Base-by-base conservation (phyloP, 2,329 filamentous ascomycete genomes). In the Diaporthe sp. region DNA sequence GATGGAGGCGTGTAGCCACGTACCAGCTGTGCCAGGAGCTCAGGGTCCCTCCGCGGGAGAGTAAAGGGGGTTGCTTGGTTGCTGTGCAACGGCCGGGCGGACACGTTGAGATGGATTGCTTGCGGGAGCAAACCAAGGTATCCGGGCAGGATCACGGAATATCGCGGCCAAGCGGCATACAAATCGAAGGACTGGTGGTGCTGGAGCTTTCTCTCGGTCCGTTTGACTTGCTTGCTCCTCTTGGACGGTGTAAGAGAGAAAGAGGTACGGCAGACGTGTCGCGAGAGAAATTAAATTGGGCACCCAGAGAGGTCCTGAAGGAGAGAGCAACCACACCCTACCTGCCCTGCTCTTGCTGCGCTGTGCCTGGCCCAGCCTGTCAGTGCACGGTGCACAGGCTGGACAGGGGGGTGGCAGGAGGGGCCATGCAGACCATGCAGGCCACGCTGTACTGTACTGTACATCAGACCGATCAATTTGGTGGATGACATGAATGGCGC, bases 271-370 rank as follows among this genome's bases (percentile, higher is more conserved):
- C 49, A 69, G 62, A 75, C 59, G 75, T 70, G 70, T 61, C 58
- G 70, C 68, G 58, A 62, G 68, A 74, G 73, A 72, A 75, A 76
- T 76, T 65, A 74, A 74, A 76, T 42, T 65, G 73, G 73, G 73
- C 75, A 71, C 75, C 75, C 61, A 55, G 59, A 61, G 37, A 73
- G 71, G 58, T 61, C 46, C 46, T 28, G 46, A 55, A 49, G 34
- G 34, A 51, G 70, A 61, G 57, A 73, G 58, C 58, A 72, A 51
- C 55, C 28, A 44, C 70, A 62, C 44, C n/a, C 44, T 39, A 44
- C 39, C 37, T 53, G 58, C n/a, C 57, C 44, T 67, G 62, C 28
- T n/a, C 61, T 9, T 8, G 17, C 44, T 25, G 44, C 31, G 65
- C 65, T 53, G 46, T 68, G 65, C 65, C 65, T 68, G 65, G 65